Conservation (phyloP, 495 filamentous ascomycete species). For the Aspergillus avenaceus region DNA sequence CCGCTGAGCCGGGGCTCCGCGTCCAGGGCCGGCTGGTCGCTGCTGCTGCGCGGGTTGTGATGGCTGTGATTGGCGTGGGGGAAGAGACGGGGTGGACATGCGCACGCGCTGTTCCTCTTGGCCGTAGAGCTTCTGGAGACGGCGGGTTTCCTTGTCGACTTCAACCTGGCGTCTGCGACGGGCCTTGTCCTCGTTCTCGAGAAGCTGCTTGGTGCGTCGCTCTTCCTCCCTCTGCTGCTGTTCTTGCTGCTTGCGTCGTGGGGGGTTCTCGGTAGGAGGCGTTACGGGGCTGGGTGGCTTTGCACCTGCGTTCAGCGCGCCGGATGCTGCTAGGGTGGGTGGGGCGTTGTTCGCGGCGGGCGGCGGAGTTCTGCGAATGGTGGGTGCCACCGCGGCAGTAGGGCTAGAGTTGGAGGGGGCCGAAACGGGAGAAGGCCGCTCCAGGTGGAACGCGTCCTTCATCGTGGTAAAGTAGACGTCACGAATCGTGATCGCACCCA, state of each 20-base stretch:
- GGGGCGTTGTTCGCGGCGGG: neutral
- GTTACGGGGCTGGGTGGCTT: conserved; percentile 1
- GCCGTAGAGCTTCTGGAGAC: conserved; percentile 71
- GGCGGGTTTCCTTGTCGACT: conserved; percentile 79
- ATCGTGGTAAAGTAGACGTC: conserved; percentile 74
- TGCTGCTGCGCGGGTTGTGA: conserved; percentile 13
- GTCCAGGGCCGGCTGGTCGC: neutral
- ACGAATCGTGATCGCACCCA: conserved; percentile 77
- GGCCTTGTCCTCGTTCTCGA: conserved; percentile 73
- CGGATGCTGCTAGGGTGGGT: conserved; percentile 9
- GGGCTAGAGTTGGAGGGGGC: conserved; percentile 8
- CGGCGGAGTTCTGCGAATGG: neutral
- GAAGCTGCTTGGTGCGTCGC: conserved; percentile 67
- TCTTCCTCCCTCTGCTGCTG: conserved; percentile 59
- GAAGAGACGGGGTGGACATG: conserved; percentile 21
- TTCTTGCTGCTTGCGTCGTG: conserved; percentile 37
- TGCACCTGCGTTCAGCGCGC: conserved; percentile 15
- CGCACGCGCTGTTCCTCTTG: conserved; percentile 42
- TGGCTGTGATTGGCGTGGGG: conserved; percentile 23
- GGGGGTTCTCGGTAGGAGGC: conserved; percentile 14
- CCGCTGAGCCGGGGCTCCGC: conserved; percentile 13
- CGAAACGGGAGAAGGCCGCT: conserved; percentile 28
- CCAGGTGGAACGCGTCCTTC: conserved; percentile 74
- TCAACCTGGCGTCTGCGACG: conserved; percentile 62
- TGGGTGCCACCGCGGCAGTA: neutral